Evolutionary conservation across 148 eudicot genomes (phyloP).

Genomic region (Silene latifolia): DNA sequence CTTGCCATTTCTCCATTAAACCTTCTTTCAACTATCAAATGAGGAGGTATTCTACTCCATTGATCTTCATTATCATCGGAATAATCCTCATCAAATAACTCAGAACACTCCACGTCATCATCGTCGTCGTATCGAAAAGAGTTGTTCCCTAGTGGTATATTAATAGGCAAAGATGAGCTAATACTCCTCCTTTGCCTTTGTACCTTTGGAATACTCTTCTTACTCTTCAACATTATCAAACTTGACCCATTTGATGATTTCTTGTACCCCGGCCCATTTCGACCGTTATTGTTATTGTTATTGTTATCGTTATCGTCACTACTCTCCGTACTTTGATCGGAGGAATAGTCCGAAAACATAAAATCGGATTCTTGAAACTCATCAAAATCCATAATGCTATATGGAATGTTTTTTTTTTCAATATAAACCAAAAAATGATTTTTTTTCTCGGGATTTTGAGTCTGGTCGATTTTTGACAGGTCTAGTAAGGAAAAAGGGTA

Average conservation of each 20-base stretch:
- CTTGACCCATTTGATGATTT: slow-evolving; percentile 1
- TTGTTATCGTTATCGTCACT: not conserved
- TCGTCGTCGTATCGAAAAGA: not conserved
- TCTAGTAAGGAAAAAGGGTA: not conserved
- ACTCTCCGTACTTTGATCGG: slow-evolving; percentile 10
- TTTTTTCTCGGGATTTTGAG: not conserved
- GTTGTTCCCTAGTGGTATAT: slow-evolving; percentile 7
- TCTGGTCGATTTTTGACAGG: not conserved
- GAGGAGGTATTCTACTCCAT: slow-evolving; percentile 34
- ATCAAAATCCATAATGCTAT: slow-evolving; percentile 28
- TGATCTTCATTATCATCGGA: slow-evolving; percentile 18
- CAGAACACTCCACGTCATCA: slow-evolving; percentile 14
- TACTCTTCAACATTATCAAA: slow-evolving; percentile 4
- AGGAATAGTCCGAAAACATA: slow-evolving; percentile 26
- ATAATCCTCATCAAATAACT: slow-evolving; percentile 18
- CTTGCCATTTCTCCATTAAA: slow-evolving; percentile 34
- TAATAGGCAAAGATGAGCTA: slow-evolving; percentile 11
- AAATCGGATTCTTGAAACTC: slow-evolving; percentile 44
- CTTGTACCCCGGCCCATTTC: not conserved
- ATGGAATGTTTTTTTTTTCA: not conserved
- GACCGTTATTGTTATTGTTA: no score
- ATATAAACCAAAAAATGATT: no score
- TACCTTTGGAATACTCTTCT: not conserved
- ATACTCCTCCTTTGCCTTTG: slow-evolving; percentile 6
- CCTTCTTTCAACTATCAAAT: slow-evolving; percentile 37